Evolutionary conservation across 2,329 filamentous ascomycete species (phyloP).

Genomic region (Aspergillus floridensis): DNA sequence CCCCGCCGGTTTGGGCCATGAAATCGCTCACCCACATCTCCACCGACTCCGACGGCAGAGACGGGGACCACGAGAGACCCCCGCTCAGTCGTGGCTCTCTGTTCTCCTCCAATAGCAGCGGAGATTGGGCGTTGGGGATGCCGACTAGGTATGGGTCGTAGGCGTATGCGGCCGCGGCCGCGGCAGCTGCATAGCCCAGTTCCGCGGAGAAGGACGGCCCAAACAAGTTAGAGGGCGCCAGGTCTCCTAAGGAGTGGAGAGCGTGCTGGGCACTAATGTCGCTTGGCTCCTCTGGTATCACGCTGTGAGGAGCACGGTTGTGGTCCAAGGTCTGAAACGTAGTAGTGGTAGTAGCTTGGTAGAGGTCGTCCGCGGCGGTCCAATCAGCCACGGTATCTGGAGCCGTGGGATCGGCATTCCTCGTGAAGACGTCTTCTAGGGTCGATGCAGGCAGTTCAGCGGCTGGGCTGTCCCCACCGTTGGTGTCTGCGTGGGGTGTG

Average conservation of each 20-base stretch:
- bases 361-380: background rate
- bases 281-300: background rate
- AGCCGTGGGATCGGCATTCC: background rate
- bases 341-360: background rate
- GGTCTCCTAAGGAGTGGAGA: slow-evolving; percentile 2
- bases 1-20: slow-evolving; percentile 7
- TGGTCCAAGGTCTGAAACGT: background rate
- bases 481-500: background rate
- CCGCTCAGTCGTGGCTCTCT: background rate
- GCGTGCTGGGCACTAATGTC: background rate
- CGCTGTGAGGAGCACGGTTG: background rate
- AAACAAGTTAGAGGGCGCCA: background rate
- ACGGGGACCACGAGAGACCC: background rate
- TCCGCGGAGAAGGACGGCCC: background rate
- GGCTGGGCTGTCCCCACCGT: background rate
- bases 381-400: background rate
- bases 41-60: slow-evolving; percentile 4
- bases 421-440: background rate
- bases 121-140: background rate
- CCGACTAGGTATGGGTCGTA: background rate
- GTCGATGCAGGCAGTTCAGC: background rate
- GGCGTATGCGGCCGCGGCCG: background rate
- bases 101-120: background rate
- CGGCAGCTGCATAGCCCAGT: background rate
- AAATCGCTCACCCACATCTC: slow-evolving; percentile 13